These are phyloP conservation scores for Pseudogymnoascus sp. DNA, from an alignment of 2,329 filamentous ascomycete species.

Conservation along the genomic window DNA sequence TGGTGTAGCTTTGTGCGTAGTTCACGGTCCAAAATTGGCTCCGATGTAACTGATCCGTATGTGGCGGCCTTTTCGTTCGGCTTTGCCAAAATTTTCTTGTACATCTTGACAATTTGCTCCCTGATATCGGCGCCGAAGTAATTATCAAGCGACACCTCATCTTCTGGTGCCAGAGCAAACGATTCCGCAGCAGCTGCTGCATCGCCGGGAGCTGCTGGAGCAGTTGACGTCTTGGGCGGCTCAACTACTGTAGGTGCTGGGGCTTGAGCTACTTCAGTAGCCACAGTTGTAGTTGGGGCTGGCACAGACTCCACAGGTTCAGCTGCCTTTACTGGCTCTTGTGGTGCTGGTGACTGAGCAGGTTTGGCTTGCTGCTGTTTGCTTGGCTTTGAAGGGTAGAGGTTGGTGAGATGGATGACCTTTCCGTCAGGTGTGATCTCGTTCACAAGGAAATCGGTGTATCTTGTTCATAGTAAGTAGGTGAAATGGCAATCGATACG, in stretches of 20 bases:
- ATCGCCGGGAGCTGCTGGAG: not conserved
- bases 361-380: constrained; percentile 4
- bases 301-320: not conserved
- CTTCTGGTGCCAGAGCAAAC: constrained; percentile 36
- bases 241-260: not conserved
- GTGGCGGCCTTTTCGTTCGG: constrained; percentile 49
- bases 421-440: constrained; percentile 58
- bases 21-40: constrained; percentile 52
- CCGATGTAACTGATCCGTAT: constrained; percentile 46
- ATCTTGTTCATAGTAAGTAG: constrained; percentile 36
- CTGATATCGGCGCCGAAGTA: constrained; percentile 46
- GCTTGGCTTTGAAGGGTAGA: constrained; percentile 7
- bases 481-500: not conserved
- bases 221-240: not conserved
- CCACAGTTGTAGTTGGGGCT: not conserved
- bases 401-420: constrained; percentile 52
- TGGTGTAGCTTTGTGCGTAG: constrained; percentile 57
- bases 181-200: constrained; percentile 13
- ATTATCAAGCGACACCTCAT: constrained; percentile 35
- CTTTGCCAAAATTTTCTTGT: constrained; percentile 44
- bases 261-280: not conserved
- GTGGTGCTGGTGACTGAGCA: constrained; percentile 18
- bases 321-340: constrained; percentile 14
- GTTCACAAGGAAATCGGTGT: constrained; percentile 69
- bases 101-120: constrained; percentile 45